Base-by-base conservation (phyloP, 1,139 yeast species). In the Nakaseomyces nivariensis region DNA sequence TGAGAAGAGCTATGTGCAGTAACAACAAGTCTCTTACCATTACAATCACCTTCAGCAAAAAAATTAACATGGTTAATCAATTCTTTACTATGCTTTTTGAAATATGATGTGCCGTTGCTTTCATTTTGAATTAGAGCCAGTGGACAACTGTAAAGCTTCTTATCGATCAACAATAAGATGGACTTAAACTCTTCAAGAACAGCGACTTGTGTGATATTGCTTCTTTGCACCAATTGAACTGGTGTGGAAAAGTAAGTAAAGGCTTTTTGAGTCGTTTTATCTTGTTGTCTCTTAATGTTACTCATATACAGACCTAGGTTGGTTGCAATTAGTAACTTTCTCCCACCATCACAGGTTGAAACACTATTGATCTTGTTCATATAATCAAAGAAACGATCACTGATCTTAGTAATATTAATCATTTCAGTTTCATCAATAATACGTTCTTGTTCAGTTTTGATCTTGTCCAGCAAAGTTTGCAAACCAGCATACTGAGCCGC, bases 271-370 rank as follows among this genome's bases (percentile, higher is more conserved):
- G 69, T 66, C 52, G 61, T 57, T 51, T 62, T 57, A 56, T 69
- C 63, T 54, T 69, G 60, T 60, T 76, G 68, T 57, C 73, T 58
- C 56, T 71, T 68, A 45, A 80, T 75, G 47, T 77, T 78, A 45
- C 94, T 81, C 45, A 88, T 80, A 76, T 86, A 94, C 6, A 92
- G 82, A 8, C 98, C 98, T 3, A 83, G 77, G 63, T 89, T 96
- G 0, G 97, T 89, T 46, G 97, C 97, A 61, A 87, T 90, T 45
- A 92, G 68, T 57, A 90, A 70, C 66, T 90, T 87, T 56, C 95
- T 79, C 26, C 98, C 97, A 51, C 97, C 97, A 62, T 92, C 96
- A 65, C 90, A 84, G 33, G 97, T 95, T 37, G 87, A 90, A 31
- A 92, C 94, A 72, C 97, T 89, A 62, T 87, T 89, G 58, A 92